Base-by-base conservation (phyloP, 2,329 filamentous ascomycete species). In the Sordariomycetes sp. region DNA sequence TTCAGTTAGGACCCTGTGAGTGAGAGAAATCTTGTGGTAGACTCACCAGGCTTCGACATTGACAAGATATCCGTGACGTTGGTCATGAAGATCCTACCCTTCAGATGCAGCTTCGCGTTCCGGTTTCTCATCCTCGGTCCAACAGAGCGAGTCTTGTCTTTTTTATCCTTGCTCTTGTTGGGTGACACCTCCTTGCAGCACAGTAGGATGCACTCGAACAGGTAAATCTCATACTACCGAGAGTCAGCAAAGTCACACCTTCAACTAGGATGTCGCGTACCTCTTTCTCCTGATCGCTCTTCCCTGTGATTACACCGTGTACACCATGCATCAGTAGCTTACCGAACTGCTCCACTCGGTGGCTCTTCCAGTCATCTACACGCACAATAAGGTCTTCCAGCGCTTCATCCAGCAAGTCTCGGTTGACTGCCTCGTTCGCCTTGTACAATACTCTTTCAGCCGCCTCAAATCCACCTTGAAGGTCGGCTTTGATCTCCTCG, bases 41-140 rank as follows among this genome's bases (percentile, higher is more conserved):
- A n/a, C 73, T 53, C 74, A 93, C 88, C 87, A 59, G 86, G 85
- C 57, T 88, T 94, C 32, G 82, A 79, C 39, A 92, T 68, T 14
- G 83, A 88, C 27, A 94, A 68, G n/a, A 94, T 81, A 55, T 95
- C 86, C 25, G 88, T 96, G 35, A 98, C 90, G 51, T 98, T 98
- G 46, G 88, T 87, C 88, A 98, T 96, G 63, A 95, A 96, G 49
- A 98, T 98, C 33, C 92, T 79, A 25, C 92, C 92, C 60, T 98
- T 98, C 20, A 98, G 71, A 58, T 95, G 88, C 40, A 96, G 69
- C 59, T 90, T 94, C 27, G 82, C 82, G 48, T 76, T 83, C 54
- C 75, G 79, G 49, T 72, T 76, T 30, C 64, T 61, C 30, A 58
- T 53, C 55, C 79, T 85, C 38, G 76, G 70, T 6, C 58, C 63